Conservation (phyloP, 2,329 filamentous ascomycete genomes). For the Fusarium acutatum region DNA sequence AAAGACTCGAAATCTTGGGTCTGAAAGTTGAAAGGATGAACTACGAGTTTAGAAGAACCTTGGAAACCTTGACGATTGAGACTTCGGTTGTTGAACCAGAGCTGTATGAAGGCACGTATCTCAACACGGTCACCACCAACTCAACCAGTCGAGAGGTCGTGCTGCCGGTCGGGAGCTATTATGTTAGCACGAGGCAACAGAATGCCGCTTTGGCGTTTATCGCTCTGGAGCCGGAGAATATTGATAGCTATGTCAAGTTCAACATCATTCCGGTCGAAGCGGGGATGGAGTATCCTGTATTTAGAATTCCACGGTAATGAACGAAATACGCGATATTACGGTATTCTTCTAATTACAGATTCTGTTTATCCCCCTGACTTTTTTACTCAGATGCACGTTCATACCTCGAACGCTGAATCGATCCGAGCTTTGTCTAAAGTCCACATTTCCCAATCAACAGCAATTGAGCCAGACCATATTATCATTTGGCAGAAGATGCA, state of each 20-base stretch:
- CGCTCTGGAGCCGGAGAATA: conserved; percentile 11
- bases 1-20: background rate
- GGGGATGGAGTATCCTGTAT: conserved; percentile 15
- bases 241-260: conserved; percentile 20
- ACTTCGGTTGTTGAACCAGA: background rate
- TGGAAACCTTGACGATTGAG: background rate
- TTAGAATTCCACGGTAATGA: background rate
- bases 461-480: background rate
- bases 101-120: conserved; percentile 7
- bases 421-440: too few relatives aligned
- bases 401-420: too few relatives aligned
- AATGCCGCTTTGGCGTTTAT: conserved; percentile 12
- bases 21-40: conserved; percentile 5
- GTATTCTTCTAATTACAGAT: background rate
- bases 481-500: background rate
- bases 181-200: conserved; percentile 3
- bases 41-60: background rate
- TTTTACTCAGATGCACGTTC: too few relatives aligned
- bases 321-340: rapidly evolving
- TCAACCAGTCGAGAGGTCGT: background rate
- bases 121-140: conserved; percentile 13
- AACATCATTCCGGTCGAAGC: conserved; percentile 1
- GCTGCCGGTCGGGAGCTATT: background rate
- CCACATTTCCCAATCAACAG: background rate
- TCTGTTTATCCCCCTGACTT: background rate